A percentile compares a stretch with the other conserved stretches of the same genome.
Evolutionary conservation across 2,329 filamentous ascomycete genomes (phyloP).

Genomic region (Dothideomycetes sp.): DNA sequence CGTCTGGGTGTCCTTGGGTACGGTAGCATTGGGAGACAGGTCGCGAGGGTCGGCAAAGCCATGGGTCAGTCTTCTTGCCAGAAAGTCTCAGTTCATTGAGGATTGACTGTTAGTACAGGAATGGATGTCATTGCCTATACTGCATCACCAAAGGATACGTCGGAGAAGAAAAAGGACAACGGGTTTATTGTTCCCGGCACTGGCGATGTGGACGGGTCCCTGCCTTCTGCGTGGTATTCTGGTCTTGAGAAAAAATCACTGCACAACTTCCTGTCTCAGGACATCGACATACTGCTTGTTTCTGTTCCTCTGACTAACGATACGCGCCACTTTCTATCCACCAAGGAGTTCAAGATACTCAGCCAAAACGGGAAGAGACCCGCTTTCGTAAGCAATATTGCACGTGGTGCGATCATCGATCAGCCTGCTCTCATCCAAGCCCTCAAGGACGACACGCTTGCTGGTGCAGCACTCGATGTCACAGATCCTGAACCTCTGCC

Average conservation of each 20-base stretch:
- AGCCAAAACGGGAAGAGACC: constrained; percentile 18
- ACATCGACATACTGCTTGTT: constrained; percentile 47
- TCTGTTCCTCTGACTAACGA: constrained; percentile 45
- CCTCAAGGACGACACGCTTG: constrained; percentile 43
- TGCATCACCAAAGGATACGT: constrained; percentile 54
- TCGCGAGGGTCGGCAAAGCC: constrained; percentile 22
- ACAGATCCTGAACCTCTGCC: constrained; percentile 71
- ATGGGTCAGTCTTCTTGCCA: constrained; percentile 23
- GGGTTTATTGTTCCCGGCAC: constrained; percentile 60
- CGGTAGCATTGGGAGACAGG: constrained; percentile 51
- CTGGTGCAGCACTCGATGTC: constrained; percentile 66
- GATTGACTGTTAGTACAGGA: constrained; percentile 43
- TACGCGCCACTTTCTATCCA: constrained; percentile 45
- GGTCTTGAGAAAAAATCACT: constrained; percentile 41
- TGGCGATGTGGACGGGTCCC: constrained; percentile 44
- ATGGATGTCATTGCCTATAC: constrained; percentile 69
- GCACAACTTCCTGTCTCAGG: constrained; percentile 42
- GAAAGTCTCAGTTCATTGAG: background rate
- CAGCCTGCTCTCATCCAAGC: constrained; percentile 53
- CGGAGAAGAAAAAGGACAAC: constrained; percentile 51
- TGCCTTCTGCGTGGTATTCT: constrained; percentile 47
- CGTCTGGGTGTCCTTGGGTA: constrained; percentile 51
- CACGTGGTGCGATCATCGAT: constrained; percentile 52
- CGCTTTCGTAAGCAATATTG: constrained; percentile 58
- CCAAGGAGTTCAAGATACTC: constrained; percentile 37